phyloP scores from a whole-genome alignment of 164 flowering plant genomes.

The Vitis rupestris region DNA sequence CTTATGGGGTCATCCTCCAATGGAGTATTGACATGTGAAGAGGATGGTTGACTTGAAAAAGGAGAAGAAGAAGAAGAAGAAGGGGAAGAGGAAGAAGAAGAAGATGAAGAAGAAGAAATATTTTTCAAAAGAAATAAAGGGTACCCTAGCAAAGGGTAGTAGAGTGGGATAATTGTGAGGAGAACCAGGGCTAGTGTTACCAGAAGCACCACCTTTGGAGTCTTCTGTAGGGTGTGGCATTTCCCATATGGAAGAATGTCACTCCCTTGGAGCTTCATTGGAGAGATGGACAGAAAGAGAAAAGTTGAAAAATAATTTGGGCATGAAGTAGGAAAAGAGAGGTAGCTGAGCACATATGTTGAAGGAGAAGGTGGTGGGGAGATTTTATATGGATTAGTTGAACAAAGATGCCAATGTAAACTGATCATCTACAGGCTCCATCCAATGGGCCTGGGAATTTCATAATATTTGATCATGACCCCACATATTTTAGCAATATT shows the following conservation, averaged over 20 bases:
- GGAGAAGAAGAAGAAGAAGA: neutral
- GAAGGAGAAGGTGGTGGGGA: too few species aligned
- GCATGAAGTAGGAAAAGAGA: neutral
- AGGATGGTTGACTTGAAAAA: neutral
- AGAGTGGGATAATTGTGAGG: conserved; percentile 31
- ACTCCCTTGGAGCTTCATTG: conserved; percentile 35
- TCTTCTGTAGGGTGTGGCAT: conserved; percentile 16
- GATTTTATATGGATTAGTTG: too few species aligned
- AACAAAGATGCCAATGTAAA: too few species aligned
- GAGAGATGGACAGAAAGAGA: conserved; percentile 1
- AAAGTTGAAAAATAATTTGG: neutral
- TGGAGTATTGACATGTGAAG: neutral
- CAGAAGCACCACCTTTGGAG: conserved; percentile 21
- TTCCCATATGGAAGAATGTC: conserved; percentile 25
- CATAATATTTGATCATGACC: too few species aligned
- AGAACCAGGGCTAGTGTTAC: conserved; percentile 21
- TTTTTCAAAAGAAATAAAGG: conserved; percentile 9
- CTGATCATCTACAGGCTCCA: too few species aligned
- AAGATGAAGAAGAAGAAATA: conserved; percentile 1
- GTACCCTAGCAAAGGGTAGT: conserved; percentile 21
- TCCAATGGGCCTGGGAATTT: too few species aligned
- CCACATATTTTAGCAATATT: too few species aligned
- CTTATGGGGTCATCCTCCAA: neutral
- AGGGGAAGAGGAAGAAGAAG: neutral
- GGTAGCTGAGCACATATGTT: neutral